A percentile compares a stretch with the other conserved stretches of the same genome.
Conservation (phyloP, 2,329 filamentous ascomycete genomes). For the Canariomyces notabilis region DNA sequence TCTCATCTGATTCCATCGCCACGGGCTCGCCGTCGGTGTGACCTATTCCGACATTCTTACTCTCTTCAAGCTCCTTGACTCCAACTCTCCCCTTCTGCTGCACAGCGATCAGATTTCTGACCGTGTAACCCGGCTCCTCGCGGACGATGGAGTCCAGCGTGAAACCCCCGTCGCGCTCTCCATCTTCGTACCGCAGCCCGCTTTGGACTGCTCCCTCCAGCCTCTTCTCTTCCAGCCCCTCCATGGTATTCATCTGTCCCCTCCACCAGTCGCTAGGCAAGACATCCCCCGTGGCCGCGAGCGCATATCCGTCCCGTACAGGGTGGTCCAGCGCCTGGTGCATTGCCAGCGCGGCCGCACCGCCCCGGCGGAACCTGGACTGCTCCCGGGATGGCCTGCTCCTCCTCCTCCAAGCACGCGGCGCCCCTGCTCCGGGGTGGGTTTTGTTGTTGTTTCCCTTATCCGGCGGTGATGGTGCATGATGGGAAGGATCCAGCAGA, state of each 20-base stretch:
- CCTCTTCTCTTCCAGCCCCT: background rate
- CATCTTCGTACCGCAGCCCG: constrained; percentile 2
- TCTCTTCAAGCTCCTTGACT: background rate
- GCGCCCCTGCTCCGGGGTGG: too few species aligned
- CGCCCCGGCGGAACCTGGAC: constrained; percentile 2
- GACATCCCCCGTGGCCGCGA: constrained; percentile 3
- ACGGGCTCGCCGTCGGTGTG: background rate
- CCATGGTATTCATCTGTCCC: background rate
- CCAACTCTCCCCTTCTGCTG: background rate
- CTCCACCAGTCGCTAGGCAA: constrained; percentile 10
- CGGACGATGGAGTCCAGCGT: background rate
- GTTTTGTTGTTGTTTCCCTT: too few species aligned
- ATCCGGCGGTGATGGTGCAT: too few species aligned
- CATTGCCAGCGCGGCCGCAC: background rate
- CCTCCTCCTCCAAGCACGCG: background rate
- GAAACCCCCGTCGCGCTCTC: background rate
- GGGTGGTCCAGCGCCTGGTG: constrained; percentile 6
- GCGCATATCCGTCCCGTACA: background rate
- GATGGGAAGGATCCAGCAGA: too few species aligned
- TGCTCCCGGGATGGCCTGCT: background rate
- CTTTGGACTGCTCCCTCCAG: background rate
- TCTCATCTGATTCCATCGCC: background rate
- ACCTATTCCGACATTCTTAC: background rate
- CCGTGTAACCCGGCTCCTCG: background rate
- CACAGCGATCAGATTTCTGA: background rate